phyloP scores from a whole-genome alignment of 2,329 filamentous ascomycete species.

The Teratosphaeria destructans region DNA sequence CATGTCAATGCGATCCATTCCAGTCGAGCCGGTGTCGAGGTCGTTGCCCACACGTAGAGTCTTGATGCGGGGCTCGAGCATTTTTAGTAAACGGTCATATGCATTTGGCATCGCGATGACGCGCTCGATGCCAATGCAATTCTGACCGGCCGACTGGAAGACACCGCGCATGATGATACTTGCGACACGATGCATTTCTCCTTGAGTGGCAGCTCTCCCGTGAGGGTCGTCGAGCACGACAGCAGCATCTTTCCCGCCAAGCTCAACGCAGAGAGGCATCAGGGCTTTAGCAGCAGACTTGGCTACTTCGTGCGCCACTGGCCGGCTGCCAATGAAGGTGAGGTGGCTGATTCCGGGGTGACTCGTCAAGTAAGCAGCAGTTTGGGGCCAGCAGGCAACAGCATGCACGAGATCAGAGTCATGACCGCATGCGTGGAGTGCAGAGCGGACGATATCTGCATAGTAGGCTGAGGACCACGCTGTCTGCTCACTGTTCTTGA shows the following conservation, averaged over 20 bases:
- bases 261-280: slow-evolving; percentile 81
- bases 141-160: slow-evolving; percentile 92
- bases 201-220: slow-evolving; percentile 19
- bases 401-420: slow-evolving; percentile 73
- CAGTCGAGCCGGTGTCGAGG: slow-evolving; percentile 32
- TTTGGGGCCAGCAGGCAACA: slow-evolving; percentile 77
- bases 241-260: slow-evolving; percentile 90
- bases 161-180: slow-evolving; percentile 83
- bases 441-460: slow-evolving; percentile 63
- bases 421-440: slow-evolving; percentile 72
- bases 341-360: slow-evolving; percentile 78
- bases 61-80: slow-evolving; percentile 63
- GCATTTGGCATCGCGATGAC: slow-evolving; percentile 70
- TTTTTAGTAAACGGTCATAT: slow-evolving; percentile 61
- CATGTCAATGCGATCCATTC: slow-evolving; percentile 52
- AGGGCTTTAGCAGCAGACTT: slow-evolving; percentile 73
- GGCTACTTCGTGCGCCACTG: slow-evolving; percentile 80
- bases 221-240: slow-evolving; percentile 73
- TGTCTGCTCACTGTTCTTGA: slow-evolving; percentile 92
- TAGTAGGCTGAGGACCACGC: slow-evolving; percentile 89
- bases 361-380: slow-evolving; percentile 70
- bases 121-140: slow-evolving; percentile 94
- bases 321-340: slow-evolving; percentile 88
- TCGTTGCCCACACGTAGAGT: slow-evolving; percentile 65
- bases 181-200: slow-evolving; percentile 57